phyloP scores from a whole-genome alignment of 352 stramenopile genomes.

The Phytophthora hibernalis region DNA sequence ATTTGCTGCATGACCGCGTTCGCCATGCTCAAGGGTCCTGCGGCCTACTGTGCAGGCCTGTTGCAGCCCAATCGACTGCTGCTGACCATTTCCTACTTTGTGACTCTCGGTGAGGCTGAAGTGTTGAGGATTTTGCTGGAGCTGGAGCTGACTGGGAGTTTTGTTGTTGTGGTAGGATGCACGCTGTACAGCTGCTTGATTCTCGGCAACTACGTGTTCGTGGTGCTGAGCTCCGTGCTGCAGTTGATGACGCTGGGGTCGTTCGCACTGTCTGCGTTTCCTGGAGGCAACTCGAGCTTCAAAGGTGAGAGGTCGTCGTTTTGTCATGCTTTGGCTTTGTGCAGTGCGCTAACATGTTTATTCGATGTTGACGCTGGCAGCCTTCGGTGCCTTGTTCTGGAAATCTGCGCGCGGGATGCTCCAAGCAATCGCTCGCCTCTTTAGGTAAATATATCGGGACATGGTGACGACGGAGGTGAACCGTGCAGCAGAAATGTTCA shows the following conservation, averaged over 20 bases:
- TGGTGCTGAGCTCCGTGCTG: conserved; percentile 78
- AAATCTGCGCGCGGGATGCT: conserved; percentile 72
- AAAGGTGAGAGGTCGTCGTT: conserved; percentile 48
- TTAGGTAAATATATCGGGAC: conserved; percentile 46
- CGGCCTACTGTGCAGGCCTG: conserved; percentile 59
- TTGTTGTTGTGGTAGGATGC: conserved; percentile 38
- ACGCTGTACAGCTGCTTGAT: conserved; percentile 88
- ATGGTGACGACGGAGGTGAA: conserved; percentile 1
- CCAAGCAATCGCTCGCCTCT: conserved; percentile 60
- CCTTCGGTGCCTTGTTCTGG: conserved; percentile 69
- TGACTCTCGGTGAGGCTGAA: conserved; percentile 62
- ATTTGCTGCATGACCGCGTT: conserved; percentile 79
- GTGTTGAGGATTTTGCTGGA: not conserved
- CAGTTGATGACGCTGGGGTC: conserved; percentile 66
- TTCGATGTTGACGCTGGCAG: conserved; percentile 27
- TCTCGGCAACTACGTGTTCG: conserved; percentile 82
- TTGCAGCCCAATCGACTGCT: conserved; percentile 70
- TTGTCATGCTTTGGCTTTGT: no score
- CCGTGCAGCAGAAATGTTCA: conserved; percentile 6
- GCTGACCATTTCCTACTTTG: conserved; percentile 73
- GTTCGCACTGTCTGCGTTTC: conserved; percentile 69
- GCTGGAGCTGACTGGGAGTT: conserved; percentile 2
- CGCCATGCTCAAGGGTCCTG: conserved; percentile 79
- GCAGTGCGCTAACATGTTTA: not conserved
- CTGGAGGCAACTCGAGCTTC: conserved; percentile 64